These are phyloP conservation scores for Fusarium napiforme DNA, from an alignment of 2,329 filamentous ascomycete species.

Conservation along the genomic window DNA sequence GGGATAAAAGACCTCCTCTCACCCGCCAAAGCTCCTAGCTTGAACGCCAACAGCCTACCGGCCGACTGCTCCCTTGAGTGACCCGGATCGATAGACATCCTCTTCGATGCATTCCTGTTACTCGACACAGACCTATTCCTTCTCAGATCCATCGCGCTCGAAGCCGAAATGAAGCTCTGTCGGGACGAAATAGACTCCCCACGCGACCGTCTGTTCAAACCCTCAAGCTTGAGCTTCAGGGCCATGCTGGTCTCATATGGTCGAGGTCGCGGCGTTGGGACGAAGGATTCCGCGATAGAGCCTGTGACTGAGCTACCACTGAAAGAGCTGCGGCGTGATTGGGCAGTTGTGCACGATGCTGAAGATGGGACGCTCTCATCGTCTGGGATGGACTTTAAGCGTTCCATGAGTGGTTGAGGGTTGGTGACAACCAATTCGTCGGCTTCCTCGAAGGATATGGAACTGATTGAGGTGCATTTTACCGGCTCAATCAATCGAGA, in stretches of 20 bases:
- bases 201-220: constrained; percentile 14
- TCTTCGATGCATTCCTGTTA: constrained; percentile 3
- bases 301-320: constrained; percentile 11
- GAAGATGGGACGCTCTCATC: not conserved
- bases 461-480: not conserved
- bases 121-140: constrained; percentile 20
- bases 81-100: not conserved
- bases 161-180: constrained; percentile 7
- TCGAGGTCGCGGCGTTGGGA: not conserved
- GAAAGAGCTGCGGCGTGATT: constrained; percentile 14
- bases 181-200: not conserved
- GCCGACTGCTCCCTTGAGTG: constrained; percentile 18
- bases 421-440: fast-evolving
- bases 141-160: not conserved
- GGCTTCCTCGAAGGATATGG: fast-evolving
- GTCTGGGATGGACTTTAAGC: not conserved
- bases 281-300: not conserved
- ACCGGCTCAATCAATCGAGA: fast-evolving
- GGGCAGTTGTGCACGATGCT: not conserved
- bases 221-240: not conserved
- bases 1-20: constrained; percentile 1
- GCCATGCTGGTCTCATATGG: constrained; percentile 13
- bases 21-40: constrained; percentile 29
- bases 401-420: not conserved
- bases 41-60: constrained; percentile 27